These are phyloP conservation scores for Purpureocillium lavendulum DNA, from an alignment of 2,329 filamentous ascomycete species.

Conservation along the genomic window DNA sequence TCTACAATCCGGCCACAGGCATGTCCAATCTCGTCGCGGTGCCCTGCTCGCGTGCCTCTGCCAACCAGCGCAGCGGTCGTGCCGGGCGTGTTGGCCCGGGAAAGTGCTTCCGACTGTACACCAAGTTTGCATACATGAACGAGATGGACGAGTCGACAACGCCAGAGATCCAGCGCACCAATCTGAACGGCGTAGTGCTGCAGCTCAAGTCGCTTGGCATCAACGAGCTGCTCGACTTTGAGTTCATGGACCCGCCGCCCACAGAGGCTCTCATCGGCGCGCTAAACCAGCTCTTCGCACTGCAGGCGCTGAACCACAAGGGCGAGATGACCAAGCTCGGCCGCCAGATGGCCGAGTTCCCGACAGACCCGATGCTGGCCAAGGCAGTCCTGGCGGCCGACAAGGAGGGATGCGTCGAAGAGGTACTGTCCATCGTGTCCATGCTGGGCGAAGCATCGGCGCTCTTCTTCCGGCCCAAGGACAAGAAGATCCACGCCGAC, in stretches of 20 bases:
- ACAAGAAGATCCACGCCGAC: slow-evolving; percentile 95
- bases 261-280: slow-evolving; percentile 84
- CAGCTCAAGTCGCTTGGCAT: slow-evolving; percentile 86
- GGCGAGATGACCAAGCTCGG: slow-evolving; percentile 87
- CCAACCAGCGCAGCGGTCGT: slow-evolving; percentile 86
- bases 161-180: slow-evolving; percentile 87
- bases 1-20: slow-evolving; percentile 83
- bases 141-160: slow-evolving; percentile 89
- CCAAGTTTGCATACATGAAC: slow-evolving; percentile 88
- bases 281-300: slow-evolving; percentile 82
- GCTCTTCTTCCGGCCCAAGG: slow-evolving; percentile 89
- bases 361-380: slow-evolving; percentile 83
- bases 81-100: slow-evolving; percentile 88
- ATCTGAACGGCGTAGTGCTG: slow-evolving; percentile 75
- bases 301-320: slow-evolving; percentile 81
- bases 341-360: slow-evolving; percentile 91
- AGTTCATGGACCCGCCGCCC: slow-evolving; percentile 91
- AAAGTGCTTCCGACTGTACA: slow-evolving; percentile 90
- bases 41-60: slow-evolving; percentile 83
- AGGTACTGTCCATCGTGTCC: slow-evolving; percentile 85
- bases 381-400: slow-evolving; percentile 84
- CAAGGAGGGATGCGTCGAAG: slow-evolving; percentile 86
- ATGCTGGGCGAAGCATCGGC: slow-evolving; percentile 86
- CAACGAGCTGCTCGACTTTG: slow-evolving; percentile 85
- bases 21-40: slow-evolving; percentile 90